Evolutionary conservation across 2,329 filamentous ascomycete genomes (phyloP), one percentile per base, ranked within the genome.

Genomic region (Cercospora sesami): DNA sequence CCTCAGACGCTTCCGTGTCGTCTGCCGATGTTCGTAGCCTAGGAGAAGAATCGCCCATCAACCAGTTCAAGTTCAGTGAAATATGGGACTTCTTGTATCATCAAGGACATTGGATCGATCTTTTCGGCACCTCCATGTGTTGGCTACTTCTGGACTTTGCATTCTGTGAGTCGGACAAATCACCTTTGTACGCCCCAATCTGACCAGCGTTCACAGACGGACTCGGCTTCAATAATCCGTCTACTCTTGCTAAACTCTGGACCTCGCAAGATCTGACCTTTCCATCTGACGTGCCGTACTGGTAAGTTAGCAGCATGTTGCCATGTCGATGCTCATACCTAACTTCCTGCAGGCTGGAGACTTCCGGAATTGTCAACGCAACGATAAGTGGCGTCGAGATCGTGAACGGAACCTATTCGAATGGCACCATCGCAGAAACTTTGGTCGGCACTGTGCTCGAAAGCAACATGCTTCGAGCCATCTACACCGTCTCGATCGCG

Each of bases 401-500:
- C 21, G 31, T 62, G 16, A 65, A 68, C 16, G 66, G 62, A 0
- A 28, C 21, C 3, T 33, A 48, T 12, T 18, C 63, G 3, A 55
- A 61, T 21, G 36, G 36, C 31, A 55, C 57, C n/a, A 28, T 62
- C 18, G 62, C 66, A n/a, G 42, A 63, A 6, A 58, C 64, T 23
- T 53, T 71, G 8, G 70, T 73, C 36, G 60, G 64, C 23, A 58
- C 64, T 48, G 71, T 71, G 10, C 59, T 73, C 4, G 55, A 64
- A 7, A 64, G 64, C 58, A 72, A 72, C 63, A 71, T 71, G 42
- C 67, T 69, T 21, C 68, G 71, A 16, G 70, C 70, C 10, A 68
- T 73, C 36, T 67, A 71, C 53, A 74, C 73, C 0, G 69, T 69
- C 23, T 71, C 72, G 45, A 76, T 79, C 7, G 81, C 81, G 18